phyloP scores from a whole-genome alignment of 768 basidiomycete genomes.

The Trametes villosa region DNA sequence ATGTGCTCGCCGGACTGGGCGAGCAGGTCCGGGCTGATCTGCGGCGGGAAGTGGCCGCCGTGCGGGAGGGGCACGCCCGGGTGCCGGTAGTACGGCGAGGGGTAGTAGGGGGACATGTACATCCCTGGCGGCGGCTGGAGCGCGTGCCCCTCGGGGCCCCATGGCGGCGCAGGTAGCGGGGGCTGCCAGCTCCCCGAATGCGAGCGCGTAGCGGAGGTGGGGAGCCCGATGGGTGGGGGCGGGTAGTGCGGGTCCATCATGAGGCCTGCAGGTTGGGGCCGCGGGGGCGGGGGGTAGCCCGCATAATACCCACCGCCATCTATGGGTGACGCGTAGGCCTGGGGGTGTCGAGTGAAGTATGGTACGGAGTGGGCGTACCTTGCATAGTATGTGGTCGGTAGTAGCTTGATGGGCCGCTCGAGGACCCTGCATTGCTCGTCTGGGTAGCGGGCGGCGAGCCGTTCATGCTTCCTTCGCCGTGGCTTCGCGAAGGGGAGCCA shows the following conservation, averaged over 20 bases:
- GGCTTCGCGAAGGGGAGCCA: slow-evolving; percentile 50
- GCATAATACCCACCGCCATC: slow-evolving; percentile 15
- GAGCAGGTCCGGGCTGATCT: slow-evolving; percentile 31
- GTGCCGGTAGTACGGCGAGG: slow-evolving; percentile 56
- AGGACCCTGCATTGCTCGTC: slow-evolving; percentile 41
- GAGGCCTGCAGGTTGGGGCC: slow-evolving; percentile 40
- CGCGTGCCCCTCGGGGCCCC: slow-evolving; percentile 39
- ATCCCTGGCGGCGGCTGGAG: slow-evolving; percentile 29
- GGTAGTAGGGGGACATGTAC: slow-evolving; percentile 42
- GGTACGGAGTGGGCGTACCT: slow-evolving; percentile 13
- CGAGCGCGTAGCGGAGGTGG: slow-evolving; percentile 55
- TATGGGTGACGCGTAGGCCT: not conserved
- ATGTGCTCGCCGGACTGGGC: slow-evolving; percentile 21
- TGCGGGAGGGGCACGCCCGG: slow-evolving; percentile 32
- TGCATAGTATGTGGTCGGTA: slow-evolving; percentile 65
- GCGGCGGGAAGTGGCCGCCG: slow-evolving; percentile 19
- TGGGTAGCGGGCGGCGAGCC: slow-evolving; percentile 34
- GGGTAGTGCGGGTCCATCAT: slow-evolving; percentile 49
- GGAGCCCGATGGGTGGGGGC: slow-evolving; percentile 45
- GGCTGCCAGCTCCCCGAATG: slow-evolving; percentile 36
- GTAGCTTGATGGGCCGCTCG: slow-evolving; percentile 54
- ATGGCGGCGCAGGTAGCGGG: slow-evolving; percentile 38
- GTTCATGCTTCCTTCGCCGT: slow-evolving; percentile 33
- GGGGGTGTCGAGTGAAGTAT: not conserved
- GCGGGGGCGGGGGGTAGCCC: slow-evolving; percentile 48